Conservation (phyloP, 1,284 basidiomycete genomes). For the Trichosporon sp. region DNA sequence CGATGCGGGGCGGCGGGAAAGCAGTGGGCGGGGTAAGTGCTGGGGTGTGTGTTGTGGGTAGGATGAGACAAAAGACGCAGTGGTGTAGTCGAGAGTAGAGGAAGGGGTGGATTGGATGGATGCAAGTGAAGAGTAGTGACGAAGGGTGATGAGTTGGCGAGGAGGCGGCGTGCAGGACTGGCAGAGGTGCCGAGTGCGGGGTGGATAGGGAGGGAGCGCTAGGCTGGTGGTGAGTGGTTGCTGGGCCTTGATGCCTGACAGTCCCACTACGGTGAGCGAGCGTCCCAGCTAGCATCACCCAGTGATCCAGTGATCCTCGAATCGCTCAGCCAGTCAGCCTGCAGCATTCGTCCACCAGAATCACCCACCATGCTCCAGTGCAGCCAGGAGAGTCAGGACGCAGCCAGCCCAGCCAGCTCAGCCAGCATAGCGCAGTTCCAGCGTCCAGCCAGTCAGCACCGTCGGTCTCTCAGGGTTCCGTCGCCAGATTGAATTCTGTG, state of each 20-base stretch:
- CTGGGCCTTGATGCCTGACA: background rate
- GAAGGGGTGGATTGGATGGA: conserved; percentile 16
- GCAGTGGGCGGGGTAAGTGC: background rate
- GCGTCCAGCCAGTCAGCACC: background rate
- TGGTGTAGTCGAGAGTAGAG: conserved; percentile 1
- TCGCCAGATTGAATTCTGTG: background rate
- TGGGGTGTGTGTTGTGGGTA: conserved; percentile 1
- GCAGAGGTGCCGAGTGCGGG: background rate
- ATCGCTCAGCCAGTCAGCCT: conserved; percentile 12
- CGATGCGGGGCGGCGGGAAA: background rate
- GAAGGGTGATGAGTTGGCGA: conserved; percentile 14
- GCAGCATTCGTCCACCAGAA: background rate
- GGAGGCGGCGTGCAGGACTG: background rate
- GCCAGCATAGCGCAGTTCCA: background rate
- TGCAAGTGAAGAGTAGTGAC: conserved; percentile 12
- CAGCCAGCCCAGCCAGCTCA: background rate
- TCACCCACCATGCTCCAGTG: background rate
- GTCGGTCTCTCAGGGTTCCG: background rate
- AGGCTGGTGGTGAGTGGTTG: background rate
- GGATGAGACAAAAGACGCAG: conserved; percentile 8
- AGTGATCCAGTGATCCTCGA: background rate
- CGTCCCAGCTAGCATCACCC: background rate
- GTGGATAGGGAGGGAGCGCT: background rate
- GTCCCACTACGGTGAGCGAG: background rate
- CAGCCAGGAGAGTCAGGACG: background rate